Evolutionary conservation across 768 basidiomycete species (phyloP).

Genomic region (Trametes meyenii): DNA sequence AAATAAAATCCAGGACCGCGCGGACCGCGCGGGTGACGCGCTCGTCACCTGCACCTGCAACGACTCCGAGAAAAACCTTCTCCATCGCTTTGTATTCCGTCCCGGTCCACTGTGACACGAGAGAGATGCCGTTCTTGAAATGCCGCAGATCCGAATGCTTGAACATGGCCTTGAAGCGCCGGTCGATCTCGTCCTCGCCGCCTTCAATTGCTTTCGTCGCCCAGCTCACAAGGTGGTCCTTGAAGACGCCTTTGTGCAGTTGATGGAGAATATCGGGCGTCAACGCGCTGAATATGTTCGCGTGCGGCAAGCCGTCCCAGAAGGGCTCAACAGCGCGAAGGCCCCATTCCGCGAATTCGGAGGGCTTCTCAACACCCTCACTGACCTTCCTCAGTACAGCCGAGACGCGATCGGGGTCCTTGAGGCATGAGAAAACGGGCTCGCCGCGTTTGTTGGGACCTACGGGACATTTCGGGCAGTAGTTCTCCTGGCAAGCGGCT

Average conservation of each 20-base stretch:
- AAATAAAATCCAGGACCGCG: too few relatives aligned
- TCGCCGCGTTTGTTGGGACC: constrained; percentile 27
- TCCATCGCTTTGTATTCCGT: constrained; percentile 37
- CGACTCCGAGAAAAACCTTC: constrained; percentile 24
- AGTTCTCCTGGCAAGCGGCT: constrained; percentile 26
- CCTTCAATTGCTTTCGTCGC: constrained; percentile 17
- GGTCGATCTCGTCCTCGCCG: constrained; percentile 40
- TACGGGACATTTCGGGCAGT: constrained; percentile 36
- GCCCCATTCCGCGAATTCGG: constrained; percentile 16
- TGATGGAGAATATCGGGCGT: constrained; percentile 48
- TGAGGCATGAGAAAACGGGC: constrained; percentile 1
- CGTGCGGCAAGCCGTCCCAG: constrained; percentile 42
- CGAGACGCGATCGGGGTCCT: constrained; percentile 7
- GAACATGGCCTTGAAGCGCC: constrained; percentile 37
- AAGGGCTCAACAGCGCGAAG: constrained; percentile 37
- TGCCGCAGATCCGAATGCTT: constrained; percentile 38
- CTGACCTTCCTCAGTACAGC: neutral
- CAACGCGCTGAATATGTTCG: constrained; percentile 34
- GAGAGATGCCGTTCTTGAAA: constrained; percentile 37
- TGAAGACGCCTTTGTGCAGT: constrained; percentile 49
- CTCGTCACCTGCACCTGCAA: constrained; percentile 19
- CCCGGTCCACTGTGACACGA: too few relatives aligned
- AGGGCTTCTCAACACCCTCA: neutral
- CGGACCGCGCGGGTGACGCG: constrained; percentile 14
- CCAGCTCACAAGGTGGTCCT: constrained; percentile 47